Percentiles rank a stretch among this genome's conserved stretches.
phyloP scores from a whole-genome alignment of 768 basidiomycete genomes.

The Dioszegia crocea region DNA sequence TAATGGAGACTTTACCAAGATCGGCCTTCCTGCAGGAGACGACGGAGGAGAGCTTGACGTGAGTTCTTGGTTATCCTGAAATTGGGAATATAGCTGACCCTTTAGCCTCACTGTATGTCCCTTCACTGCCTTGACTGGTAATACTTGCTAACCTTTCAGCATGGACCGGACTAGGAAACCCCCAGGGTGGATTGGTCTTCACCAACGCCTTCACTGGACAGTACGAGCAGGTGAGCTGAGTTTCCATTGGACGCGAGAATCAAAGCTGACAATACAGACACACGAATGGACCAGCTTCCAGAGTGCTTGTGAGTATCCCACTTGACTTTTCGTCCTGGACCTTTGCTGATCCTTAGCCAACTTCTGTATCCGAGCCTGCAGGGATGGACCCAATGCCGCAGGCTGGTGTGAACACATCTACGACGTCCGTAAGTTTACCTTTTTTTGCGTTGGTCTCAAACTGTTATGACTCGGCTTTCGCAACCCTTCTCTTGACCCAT shows the following conservation, averaged over 20 bases:
- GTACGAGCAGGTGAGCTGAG: constrained; percentile 19
- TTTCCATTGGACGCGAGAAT: background rate
- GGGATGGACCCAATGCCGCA: constrained; percentile 45
- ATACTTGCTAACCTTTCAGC: constrained; percentile 12
- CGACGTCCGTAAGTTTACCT: constrained; percentile 49
- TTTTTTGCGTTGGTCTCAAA: background rate
- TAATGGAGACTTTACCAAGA: constrained; percentile 24
- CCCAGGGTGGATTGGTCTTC: constrained; percentile 53
- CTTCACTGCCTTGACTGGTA: background rate
- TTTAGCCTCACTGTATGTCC: constrained; percentile 24
- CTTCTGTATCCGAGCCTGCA: constrained; percentile 46
- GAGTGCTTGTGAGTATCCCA: constrained; percentile 4
- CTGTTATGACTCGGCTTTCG: too few relatives aligned
- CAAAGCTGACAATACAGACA: constrained; percentile 32
- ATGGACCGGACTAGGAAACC: constrained; percentile 52
- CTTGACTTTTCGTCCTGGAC: background rate
- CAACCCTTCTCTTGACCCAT: background rate
- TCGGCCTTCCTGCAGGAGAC: constrained; percentile 45
- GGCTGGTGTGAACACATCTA: constrained; percentile 53
- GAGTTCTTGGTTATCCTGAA: constrained; percentile 12
- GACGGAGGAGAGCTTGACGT: constrained; percentile 53
- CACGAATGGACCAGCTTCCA: constrained; percentile 49
- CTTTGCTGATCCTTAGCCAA: constrained; percentile 1
- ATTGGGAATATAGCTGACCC: constrained; percentile 1
- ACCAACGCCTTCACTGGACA: constrained; percentile 50